phyloP scores from a whole-genome alignment of 2,329 filamentous ascomycete species.

The Ascosphaera acerosa region DNA sequence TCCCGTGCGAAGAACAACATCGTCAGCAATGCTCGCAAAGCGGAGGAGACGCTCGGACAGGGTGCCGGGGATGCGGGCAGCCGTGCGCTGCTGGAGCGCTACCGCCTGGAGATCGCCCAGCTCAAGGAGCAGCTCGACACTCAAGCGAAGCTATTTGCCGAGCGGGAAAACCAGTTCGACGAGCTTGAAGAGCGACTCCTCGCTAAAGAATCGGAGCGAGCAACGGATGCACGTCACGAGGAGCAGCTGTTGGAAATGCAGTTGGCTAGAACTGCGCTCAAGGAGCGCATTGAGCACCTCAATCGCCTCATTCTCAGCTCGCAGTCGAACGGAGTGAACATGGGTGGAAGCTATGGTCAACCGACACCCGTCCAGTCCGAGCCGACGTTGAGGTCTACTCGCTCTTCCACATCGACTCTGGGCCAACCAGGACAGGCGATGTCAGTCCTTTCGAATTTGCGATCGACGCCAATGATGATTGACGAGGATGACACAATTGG shows the following conservation, averaged over 20 bases:
- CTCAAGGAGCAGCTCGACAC: constrained; percentile 55
- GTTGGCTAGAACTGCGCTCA: constrained; percentile 76
- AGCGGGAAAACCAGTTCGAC: constrained; percentile 22
- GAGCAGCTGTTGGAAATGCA: constrained; percentile 99
- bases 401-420: too few relatives aligned
- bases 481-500: constrained; percentile 53
- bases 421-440: too few relatives aligned
- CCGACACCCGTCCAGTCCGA: too few relatives aligned
- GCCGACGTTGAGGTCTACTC: too few relatives aligned
- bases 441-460: too few relatives aligned
- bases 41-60: constrained; percentile 60
- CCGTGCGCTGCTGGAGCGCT: constrained; percentile 69
- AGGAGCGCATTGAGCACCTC: constrained; percentile 90
- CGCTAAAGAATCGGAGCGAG: constrained; percentile 51
- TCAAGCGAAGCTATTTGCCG: constrained; percentile 41
- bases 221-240: constrained; percentile 68
- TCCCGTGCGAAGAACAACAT: constrained; percentile 95
- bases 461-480: constrained; percentile 24
- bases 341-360: constrained; percentile 41
- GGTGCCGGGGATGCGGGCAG: constrained; percentile 62
- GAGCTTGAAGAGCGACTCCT: constrained; percentile 28
- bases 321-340: constrained; percentile 84
- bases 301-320: constrained; percentile 89
- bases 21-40: constrained; percentile 84
- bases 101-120: constrained; percentile 75